Base-by-base conservation (phyloP, 257 asterid genomes). In the Solanum bulbocastanum region DNA sequence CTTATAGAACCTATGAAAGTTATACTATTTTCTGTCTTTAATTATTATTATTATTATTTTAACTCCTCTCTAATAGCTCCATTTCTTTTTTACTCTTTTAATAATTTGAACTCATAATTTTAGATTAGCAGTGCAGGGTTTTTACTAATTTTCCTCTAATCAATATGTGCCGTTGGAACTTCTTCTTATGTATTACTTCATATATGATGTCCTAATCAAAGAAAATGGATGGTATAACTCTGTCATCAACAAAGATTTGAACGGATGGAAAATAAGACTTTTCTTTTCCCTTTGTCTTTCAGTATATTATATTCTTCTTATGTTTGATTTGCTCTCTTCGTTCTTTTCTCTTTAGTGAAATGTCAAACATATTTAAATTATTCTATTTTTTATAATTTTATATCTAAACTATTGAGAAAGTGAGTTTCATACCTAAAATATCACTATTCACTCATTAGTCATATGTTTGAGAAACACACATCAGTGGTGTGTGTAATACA, bases 311-410 rank as follows among this genome's bases (percentile, higher is more conserved):
- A 69, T 30, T 69, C 5, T 69, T 30, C n/a, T n/a, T n/a, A 16
- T 52, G 62, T 16, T 16, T 52, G 62, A 52, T 52, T 6, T 52
- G 22, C 16, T 52, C 9, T 52, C 23, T 52, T 52, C 9, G 0
- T 52, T 46, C 6, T 6, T 16, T 16, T 52, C 16, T 2, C 22
- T 52, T 2, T 0, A 6, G 62, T 16, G 1, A 6, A 52, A 52
- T 52, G 23, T 52, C 3, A 16, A 16, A 6, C 3, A 18, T 5
- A 46, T 52, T 52, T 52, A 52, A 52, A 16, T 6, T 6, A 52
- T 52, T 0, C 8, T 5, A 14, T 52, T 6, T 2, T 0, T 52
- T 52, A 0, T 0, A 52, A 2, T 52, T 5, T 52, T 16, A 52
- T 16, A 52, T 52, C 3, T 52, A 52, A 16, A 52, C 0, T 52